phyloP scores from a whole-genome alignment of 352 stramenopile genomes.

The Detonula confervacea region DNA sequence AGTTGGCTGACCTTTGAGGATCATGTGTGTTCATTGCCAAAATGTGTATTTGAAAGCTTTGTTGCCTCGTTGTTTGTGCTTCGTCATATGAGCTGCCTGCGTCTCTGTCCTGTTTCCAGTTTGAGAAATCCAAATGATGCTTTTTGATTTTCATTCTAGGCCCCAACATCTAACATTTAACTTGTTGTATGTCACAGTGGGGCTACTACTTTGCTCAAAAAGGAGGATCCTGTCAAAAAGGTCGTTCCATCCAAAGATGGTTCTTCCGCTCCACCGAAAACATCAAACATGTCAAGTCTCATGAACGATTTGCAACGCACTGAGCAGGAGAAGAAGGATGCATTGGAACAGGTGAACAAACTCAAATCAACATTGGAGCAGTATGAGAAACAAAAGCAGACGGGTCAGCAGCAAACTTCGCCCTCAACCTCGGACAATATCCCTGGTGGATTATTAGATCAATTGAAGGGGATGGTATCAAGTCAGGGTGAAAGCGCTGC shows the following conservation, averaged over 20 bases:
- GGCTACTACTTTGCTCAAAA: too few species aligned
- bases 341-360: slow-evolving; percentile 27
- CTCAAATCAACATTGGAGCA: slow-evolving; percentile 8
- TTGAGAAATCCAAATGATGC: too few species aligned
- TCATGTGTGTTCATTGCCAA: too few species aligned
- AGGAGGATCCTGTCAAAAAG: too few species aligned
- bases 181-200: too few species aligned
- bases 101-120: too few species aligned
- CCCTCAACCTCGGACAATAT: neutral
- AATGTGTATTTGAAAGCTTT: too few species aligned
- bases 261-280: neutral
- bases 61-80: too few species aligned
- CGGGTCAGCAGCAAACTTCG: neutral
- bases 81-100: too few species aligned
- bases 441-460: neutral
- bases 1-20: too few species aligned
- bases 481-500: slow-evolving; percentile 20
- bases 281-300: slow-evolving; percentile 16
- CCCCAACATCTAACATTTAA: too few species aligned
- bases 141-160: too few species aligned
- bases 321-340: slow-evolving; percentile 31
- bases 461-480: slow-evolving; percentile 11
- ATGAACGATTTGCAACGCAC: slow-evolving; percentile 23
- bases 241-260: neutral
- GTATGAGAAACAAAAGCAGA: neutral